Conservation (phyloP, 805 yeast species). For the Huiozyma sinensis region DNA sequence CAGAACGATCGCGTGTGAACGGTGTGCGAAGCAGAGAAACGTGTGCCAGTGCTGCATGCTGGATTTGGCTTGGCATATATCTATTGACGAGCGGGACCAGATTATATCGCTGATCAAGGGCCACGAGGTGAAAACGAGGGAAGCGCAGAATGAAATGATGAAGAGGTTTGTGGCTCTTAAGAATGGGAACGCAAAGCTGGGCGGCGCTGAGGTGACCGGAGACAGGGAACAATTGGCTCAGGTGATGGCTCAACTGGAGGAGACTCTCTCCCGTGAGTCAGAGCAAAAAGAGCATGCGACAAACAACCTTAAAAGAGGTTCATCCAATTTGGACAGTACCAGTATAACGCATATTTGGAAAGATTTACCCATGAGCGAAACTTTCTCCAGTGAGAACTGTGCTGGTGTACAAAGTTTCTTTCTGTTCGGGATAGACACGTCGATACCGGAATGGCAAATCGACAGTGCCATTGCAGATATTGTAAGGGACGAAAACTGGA, state of each 20-base stretch:
- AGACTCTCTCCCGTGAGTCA: neutral
- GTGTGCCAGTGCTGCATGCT: slow-evolving; percentile 85
- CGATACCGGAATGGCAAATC: slow-evolving; percentile 53
- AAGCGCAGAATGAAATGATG: slow-evolving; percentile 43
- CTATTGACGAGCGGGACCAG: slow-evolving; percentile 67
- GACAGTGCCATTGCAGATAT: slow-evolving; percentile 38
- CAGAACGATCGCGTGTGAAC: slow-evolving; percentile 61
- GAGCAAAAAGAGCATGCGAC: neutral
- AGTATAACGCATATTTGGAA: slow-evolving; percentile 38
- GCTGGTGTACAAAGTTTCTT: slow-evolving; percentile 47
- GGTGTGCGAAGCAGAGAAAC: slow-evolving; percentile 70
- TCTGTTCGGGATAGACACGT: slow-evolving; percentile 61
- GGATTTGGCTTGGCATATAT: slow-evolving; percentile 74
- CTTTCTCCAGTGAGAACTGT: slow-evolving; percentile 30
- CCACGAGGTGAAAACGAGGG: slow-evolving; percentile 27
- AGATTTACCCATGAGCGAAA: slow-evolving; percentile 60
- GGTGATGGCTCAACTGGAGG: slow-evolving; percentile 36
- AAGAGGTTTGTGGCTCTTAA: slow-evolving; percentile 44
- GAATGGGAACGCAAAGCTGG: slow-evolving; percentile 31
- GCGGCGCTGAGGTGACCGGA: slow-evolving; percentile 29
- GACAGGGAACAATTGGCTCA: slow-evolving; percentile 34
- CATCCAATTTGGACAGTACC: slow-evolving; percentile 23
- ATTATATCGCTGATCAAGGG: slow-evolving; percentile 64
- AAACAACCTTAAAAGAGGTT: no score
- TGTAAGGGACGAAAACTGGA: slow-evolving; percentile 11